Evolutionary conservation across 2,329 filamentous ascomycete genomes (phyloP).

Genomic region (Aspergillus aculeatus): DNA sequence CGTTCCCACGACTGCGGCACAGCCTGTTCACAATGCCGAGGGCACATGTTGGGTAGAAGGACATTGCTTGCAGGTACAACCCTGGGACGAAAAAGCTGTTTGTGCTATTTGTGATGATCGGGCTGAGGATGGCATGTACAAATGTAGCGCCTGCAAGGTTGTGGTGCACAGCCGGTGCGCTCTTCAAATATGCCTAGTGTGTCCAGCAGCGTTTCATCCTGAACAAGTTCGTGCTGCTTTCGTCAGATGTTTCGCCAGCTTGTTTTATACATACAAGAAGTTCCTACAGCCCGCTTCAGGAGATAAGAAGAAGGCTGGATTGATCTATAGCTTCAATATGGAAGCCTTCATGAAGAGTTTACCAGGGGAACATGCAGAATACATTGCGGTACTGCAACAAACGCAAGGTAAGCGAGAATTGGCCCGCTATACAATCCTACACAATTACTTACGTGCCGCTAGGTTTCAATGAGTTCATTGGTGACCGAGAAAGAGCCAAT

Average conservation of each 20-base stretch:
- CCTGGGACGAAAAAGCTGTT: slow-evolving; percentile 43
- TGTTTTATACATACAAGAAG: slow-evolving; percentile 68
- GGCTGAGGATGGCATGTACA: slow-evolving; percentile 58
- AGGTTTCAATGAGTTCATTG: slow-evolving; percentile 65
- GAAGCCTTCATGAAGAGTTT: slow-evolving; percentile 65
- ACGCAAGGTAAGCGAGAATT: slow-evolving; percentile 54
- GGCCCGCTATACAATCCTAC: background rate
- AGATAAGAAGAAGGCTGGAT: slow-evolving; percentile 61
- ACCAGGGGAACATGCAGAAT: slow-evolving; percentile 63
- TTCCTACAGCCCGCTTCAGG: slow-evolving; percentile 59
- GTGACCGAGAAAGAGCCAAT: slow-evolving; percentile 58
- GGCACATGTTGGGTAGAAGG: slow-evolving; percentile 49
- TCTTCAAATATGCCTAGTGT: slow-evolving; percentile 61
- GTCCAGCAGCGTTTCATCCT: slow-evolving; percentile 64
- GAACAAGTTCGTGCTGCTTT: slow-evolving; percentile 68
- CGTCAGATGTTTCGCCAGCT: slow-evolving; percentile 66
- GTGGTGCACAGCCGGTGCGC: slow-evolving; percentile 60
- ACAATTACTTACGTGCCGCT: slow-evolving; percentile 13
- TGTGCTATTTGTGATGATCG: slow-evolving; percentile 55
- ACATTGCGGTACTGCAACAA: slow-evolving; percentile 62
- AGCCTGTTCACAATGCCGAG: slow-evolving; percentile 42
- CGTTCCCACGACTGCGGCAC: slow-evolving; percentile 44
- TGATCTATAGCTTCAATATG: slow-evolving; percentile 65
- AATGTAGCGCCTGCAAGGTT: slow-evolving; percentile 49
- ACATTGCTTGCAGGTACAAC: slow-evolving; percentile 48